Evolutionary conservation across 2,329 filamentous ascomycete species (phyloP), one percentile per base, ranked within the genome.

Genomic region (Arachnomyces sp.): DNA sequence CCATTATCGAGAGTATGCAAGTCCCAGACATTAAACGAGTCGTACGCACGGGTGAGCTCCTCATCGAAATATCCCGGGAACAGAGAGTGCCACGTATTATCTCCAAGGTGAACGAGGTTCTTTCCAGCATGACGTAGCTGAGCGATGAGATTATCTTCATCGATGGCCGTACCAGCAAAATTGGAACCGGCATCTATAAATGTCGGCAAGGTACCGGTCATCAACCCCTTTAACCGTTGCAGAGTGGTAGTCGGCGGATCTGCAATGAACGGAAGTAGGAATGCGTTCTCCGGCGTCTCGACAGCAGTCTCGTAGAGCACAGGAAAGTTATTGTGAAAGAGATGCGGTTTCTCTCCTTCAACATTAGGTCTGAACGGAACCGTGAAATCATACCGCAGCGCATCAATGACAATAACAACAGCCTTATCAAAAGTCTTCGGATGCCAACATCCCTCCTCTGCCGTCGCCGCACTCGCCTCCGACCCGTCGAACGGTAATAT

Each of bases 11-110:
- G 86, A 0, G 92, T 96, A 61, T 96, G 88, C 53, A 98, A 65
- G 61, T 98, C 92, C 87, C 88, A 95, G 5, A 96, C 92, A 56
- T 96, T 95, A 68, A 98, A 94, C 46, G 90, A 96, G 60, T 96
- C 90, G 61, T 95, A 98, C 0, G 92, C 79, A 52, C 74, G 78
- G 51, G 89, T 95, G 42, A 95, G 78, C 42, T 90, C 84, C 7
- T 80, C 69, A 60, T 95, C 82, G 54, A 98, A 98, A 61, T 93
- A 88, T n/a, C 75, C 86, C 0, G 92, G 92, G 59, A 96, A 98
- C 12, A 98, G 70, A 32, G 86, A 76, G 50, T 88, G 85, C 92
- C 92, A 98, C 3, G 92, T 98, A 64, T 98, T 90, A 60, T 98
- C 92, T n/a, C 92, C 92, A 29, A 98, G 69, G 55, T 98, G 93